Percentiles rank a stretch among this genome's conserved stretches.
Evolutionary conservation across 2,329 filamentous ascomycete genomes (phyloP).

Genomic region (Laburnicola sp.): DNA sequence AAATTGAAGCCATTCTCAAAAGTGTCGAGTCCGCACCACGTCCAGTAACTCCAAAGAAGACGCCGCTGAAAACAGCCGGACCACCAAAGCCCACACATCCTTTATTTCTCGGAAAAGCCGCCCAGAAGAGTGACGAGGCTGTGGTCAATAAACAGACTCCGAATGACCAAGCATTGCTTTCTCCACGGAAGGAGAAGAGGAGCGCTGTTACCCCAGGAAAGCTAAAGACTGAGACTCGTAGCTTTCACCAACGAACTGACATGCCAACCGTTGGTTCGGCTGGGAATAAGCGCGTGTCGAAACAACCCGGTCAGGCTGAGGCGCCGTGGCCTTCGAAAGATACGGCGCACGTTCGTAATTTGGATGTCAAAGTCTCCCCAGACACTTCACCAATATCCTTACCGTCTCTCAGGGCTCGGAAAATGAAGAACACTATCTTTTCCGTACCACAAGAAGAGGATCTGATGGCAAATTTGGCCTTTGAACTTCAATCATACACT

Average conservation of each 20-base stretch:
- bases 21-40: constrained; percentile 30
- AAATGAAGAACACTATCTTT: constrained; percentile 47
- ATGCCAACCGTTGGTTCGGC: constrained; percentile 25
- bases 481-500: constrained; percentile 20
- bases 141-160: constrained; percentile 17
- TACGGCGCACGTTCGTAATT: constrained; percentile 50
- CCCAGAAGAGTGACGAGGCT: constrained; percentile 23
- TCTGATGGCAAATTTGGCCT: constrained; percentile 26
- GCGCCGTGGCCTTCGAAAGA: constrained; percentile 72
- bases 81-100: constrained; percentile 62
- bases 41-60: constrained; percentile 25
- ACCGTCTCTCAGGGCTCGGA: constrained; percentile 23
- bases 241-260: constrained; percentile 20
- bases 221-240: constrained; percentile 41
- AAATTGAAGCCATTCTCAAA: constrained; percentile 66
- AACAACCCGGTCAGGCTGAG: constrained; percentile 66
- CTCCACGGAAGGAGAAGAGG: constrained; percentile 35
- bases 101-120: constrained; percentile 66
- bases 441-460: constrained; percentile 29
- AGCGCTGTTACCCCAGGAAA: constrained; percentile 54
- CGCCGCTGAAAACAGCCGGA: constrained; percentile 32
- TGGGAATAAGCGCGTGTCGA: constrained; percentile 47
- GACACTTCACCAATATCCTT: neutral
- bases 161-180: constrained; percentile 21
- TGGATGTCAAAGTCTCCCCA: constrained; percentile 8